These are phyloP conservation scores for Paecilomyces variotii DNA, from an alignment of 2,329 filamentous ascomycete species.

Conservation along the genomic window DNA sequence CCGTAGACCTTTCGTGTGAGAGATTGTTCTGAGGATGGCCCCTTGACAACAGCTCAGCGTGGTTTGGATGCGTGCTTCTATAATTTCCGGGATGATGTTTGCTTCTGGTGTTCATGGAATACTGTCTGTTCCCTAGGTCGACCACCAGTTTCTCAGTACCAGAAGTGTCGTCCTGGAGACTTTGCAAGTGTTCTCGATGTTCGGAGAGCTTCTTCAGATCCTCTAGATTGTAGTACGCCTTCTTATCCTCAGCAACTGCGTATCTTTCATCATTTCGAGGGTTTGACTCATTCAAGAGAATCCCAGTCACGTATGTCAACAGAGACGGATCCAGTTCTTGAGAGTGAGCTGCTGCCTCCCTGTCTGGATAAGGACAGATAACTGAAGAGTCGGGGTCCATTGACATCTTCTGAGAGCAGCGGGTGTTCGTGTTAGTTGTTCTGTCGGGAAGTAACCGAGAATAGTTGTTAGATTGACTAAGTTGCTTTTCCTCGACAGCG, in stretches of 20 bases:
- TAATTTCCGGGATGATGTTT: background rate
- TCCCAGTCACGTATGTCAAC: background rate
- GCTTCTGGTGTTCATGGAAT: background rate
- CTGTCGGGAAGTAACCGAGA: background rate
- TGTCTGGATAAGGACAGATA: background rate
- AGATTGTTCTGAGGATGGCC: no score
- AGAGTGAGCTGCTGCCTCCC: background rate
- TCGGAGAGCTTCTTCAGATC: slow-evolving; percentile 3
- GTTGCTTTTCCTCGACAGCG: background rate
- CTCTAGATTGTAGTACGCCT: slow-evolving; percentile 1
- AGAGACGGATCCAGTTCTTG: background rate
- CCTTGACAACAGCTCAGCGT: no score
- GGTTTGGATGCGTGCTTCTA: no score
- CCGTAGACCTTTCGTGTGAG: no score
- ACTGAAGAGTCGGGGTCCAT: background rate
- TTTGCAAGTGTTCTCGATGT: background rate
- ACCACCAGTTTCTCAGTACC: background rate
- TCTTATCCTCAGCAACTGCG: background rate
- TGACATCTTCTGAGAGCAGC: background rate
- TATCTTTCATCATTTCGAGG: background rate
- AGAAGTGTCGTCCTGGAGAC: background rate
- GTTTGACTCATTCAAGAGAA: background rate
- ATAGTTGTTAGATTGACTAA: background rate
- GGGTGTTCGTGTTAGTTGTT: background rate
- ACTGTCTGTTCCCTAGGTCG: background rate